Conservation (phyloP, 1,284 basidiomycete species). For the Ganoderma sinense region DNA sequence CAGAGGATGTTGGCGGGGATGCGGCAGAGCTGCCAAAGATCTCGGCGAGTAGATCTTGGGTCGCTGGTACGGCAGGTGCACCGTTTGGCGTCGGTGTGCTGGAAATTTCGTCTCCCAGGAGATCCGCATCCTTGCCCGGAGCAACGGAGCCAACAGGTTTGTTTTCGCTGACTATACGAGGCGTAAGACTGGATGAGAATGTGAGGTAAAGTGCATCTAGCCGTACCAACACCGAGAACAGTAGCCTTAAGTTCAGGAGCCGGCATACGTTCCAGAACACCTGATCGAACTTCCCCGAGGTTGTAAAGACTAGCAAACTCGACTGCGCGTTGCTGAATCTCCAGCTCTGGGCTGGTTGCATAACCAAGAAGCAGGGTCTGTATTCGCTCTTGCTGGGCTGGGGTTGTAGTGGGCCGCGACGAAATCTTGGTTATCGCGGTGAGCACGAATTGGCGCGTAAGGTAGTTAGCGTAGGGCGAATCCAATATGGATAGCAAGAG, state of each 20-base stretch:
- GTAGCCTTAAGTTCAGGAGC: constrained; percentile 96
- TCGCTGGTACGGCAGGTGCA: constrained; percentile 63
- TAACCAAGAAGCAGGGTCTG: constrained; percentile 79
- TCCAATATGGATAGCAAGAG: constrained; percentile 88
- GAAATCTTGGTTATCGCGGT: constrained; percentile 92
- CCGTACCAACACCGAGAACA: constrained; percentile 86
- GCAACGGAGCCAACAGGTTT: constrained; percentile 92
- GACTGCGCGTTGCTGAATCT: constrained; percentile 95
- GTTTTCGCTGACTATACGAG: constrained; percentile 82
- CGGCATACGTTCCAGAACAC: constrained; percentile 98
- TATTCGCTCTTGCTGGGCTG: constrained; percentile 80
- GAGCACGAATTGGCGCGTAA: constrained; percentile 93
- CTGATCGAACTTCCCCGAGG: constrained; percentile 80
- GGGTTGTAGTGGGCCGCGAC: constrained; percentile 72
- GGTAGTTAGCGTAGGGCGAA: constrained; percentile 94
- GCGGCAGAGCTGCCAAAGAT: constrained; percentile 81
- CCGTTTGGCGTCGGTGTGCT: constrained; percentile 45
- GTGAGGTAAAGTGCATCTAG: background rate
- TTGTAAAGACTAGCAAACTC: constrained; percentile 91
- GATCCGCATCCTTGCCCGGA: constrained; percentile 72
- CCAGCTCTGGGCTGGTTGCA: constrained; percentile 89
- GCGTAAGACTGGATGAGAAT: background rate
- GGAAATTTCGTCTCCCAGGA: constrained; percentile 75
- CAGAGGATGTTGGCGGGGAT: constrained; percentile 50
- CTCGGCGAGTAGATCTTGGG: constrained; percentile 91